Evolutionary conservation across 306 rosid species (phyloP).

Genomic region (Casuarina glauca): DNA sequence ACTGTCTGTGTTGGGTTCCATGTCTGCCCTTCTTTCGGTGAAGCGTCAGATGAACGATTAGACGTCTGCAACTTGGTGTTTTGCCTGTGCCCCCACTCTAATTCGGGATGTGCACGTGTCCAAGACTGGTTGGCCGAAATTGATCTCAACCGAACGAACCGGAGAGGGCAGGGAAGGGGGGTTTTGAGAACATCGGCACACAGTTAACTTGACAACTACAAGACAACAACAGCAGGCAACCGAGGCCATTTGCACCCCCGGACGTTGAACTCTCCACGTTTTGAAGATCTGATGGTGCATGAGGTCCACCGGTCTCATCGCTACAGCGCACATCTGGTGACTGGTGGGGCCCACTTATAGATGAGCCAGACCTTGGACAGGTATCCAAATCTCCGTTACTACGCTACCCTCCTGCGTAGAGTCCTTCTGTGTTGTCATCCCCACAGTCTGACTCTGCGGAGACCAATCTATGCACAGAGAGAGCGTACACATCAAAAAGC

Average conservation of each 20-base stretch:
- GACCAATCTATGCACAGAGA: neutral
- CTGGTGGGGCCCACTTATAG: neutral
- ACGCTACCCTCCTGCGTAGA: neutral
- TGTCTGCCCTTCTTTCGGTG: too few species aligned
- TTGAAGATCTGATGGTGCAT: neutral
- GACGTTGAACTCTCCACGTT: constrained; percentile 28
- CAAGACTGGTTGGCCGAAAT: neutral
- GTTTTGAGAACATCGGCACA: constrained; percentile 17
- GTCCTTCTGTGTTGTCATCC: constrained; percentile 15
- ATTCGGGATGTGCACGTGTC: neutral
- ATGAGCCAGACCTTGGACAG: constrained; percentile 1
- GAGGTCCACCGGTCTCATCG: neutral
- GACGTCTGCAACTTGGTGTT: too few species aligned
- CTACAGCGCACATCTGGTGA: neutral
- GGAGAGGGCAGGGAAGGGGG: neutral
- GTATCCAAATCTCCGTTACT: constrained; percentile 13
- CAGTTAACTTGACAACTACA: constrained; percentile 41
- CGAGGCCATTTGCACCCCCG: neutral
- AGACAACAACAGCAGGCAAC: constrained; percentile 37
- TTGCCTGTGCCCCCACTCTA: too few species aligned
- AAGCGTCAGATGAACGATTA: too few species aligned
- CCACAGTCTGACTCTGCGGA: constrained; percentile 10
- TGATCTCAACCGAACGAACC: neutral
- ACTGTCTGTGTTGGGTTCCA: too few species aligned
- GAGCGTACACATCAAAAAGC: neutral